These are phyloP conservation scores for Phytophthora melonis DNA, from an alignment of 352 stramenopile genomes.

Conservation along the genomic window DNA sequence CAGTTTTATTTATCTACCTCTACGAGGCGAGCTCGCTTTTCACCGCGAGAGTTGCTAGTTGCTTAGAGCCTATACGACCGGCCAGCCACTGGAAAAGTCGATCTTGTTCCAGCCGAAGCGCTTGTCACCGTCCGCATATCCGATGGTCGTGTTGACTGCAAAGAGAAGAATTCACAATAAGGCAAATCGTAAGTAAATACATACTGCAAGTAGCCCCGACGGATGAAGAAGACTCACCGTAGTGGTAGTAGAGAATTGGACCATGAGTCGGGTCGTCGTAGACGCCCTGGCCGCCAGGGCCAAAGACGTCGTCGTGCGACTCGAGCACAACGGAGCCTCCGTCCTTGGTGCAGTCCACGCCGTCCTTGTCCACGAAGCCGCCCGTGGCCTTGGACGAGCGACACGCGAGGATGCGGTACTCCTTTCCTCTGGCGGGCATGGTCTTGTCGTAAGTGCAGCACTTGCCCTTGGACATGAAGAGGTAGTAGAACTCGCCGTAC, in stretches of 20 bases:
- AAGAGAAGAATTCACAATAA: background rate
- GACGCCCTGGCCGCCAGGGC: constrained; percentile 52
- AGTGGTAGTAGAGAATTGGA: constrained; percentile 63
- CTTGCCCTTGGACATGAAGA: constrained; percentile 56
- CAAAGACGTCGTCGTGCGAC: constrained; percentile 51
- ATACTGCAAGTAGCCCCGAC: background rate
- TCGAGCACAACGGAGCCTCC: constrained; percentile 53
- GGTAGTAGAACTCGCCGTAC: constrained; percentile 51
- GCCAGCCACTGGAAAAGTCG: constrained; percentile 52
- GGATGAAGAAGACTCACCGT: constrained; percentile 33
- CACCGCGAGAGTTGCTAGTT: no score
- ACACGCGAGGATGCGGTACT: constrained; percentile 60
- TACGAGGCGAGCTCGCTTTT: no score
- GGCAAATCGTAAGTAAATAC: no score
- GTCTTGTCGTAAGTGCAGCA: constrained; percentile 50
- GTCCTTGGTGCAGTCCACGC: constrained; percentile 39
- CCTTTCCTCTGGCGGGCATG: constrained; percentile 40
- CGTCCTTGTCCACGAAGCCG: constrained; percentile 49
- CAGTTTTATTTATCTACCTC: no score
- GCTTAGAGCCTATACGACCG: constrained; percentile 27
- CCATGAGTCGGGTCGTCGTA: constrained; percentile 52
- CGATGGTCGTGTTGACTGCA: constrained; percentile 44
- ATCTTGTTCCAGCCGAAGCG: constrained; percentile 58
- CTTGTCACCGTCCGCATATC: constrained; percentile 52
- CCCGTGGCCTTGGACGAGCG: constrained; percentile 37